Base-by-base conservation (phyloP, 352 stramenopile species). In the Peronospora destructor region DNA sequence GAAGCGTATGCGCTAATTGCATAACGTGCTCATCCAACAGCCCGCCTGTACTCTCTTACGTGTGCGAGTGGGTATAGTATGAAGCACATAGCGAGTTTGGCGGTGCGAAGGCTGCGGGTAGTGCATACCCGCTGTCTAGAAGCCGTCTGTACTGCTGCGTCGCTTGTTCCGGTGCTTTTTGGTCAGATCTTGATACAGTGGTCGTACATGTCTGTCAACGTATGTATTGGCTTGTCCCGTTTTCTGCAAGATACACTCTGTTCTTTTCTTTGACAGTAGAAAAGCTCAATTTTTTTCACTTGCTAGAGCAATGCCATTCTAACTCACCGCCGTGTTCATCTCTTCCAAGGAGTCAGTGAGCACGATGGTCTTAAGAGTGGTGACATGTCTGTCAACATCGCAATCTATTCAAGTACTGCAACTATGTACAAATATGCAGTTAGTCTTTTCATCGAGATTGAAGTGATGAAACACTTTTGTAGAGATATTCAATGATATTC, bases 201-300 rank as follows among this genome's bases (percentile, higher is more conserved):
- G 64, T 76, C 71, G 56, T 39, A 76, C 69, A 78, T 65, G 32
- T 64, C 34, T 40, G 21, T 53, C 28, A 39, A 33, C 43, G 58
- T 1, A 37, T 9, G 42, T 48, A 21, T 62, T 10, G 40, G 21
- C 25, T 19, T 11, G 45, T 42, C 32, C 25, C 39, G 14, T 61
- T 16, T 55, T 14, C 59, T 66, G 78, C 78, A 89, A 87, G 73
- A 83, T 64, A 89, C 78, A 89, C 78, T 89, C 78, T 89, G 78
- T 89, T 80, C 76, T 83, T 82, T 76, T 74, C 76, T 80, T 83
- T 46, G 35, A 23, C 53, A 45, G 64, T 89, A 80, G 78, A 84
- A 63, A 84, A 75, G 67, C 86, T 75, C 73, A 89, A 85, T 89
- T 89, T 89, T 87, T 87, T 85, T 85, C 73, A 76, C 71, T 87